A percentile compares a stretch with the other conserved stretches of the same genome.
These are phyloP conservation scores for Fusarium dlaminii DNA, from an alignment of 2,329 filamentous ascomycete genomes.

Conservation along the genomic window DNA sequence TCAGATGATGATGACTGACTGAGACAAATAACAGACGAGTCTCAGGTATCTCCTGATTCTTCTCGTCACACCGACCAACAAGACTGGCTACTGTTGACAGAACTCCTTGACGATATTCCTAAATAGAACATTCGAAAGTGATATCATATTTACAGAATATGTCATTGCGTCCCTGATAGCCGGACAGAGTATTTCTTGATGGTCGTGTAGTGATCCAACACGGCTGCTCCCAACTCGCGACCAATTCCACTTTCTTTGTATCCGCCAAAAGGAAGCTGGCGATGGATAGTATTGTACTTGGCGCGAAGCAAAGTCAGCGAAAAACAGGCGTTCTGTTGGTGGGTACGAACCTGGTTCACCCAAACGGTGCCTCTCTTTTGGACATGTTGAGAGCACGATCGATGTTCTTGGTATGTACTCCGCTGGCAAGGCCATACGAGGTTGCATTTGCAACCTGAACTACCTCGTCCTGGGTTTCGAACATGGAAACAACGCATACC, in stretches of 20 bases:
- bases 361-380: not conserved
- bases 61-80: not conserved
- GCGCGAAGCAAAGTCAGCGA: not conserved
- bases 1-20: not conserved
- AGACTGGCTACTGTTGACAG: not conserved
- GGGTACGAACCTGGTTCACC: not conserved
- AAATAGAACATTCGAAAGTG: not conserved
- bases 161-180: not conserved
- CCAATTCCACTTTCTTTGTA: not conserved
- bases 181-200: not conserved
- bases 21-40: rapidly evolving
- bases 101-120: not conserved
- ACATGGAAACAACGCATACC: rapidly evolving
- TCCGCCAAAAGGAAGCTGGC: not conserved
- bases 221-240: not conserved
- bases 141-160: rapidly evolving
- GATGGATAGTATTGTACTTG: not conserved
- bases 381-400: not conserved
- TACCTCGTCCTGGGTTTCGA: not conserved
- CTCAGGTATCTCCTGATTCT: not conserved
- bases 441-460: rapidly evolving
- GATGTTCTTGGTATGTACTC: not conserved
- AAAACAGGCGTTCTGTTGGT: rapidly evolving
- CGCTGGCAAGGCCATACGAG: not conserved
- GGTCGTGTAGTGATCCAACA: not conserved